Conservation (phyloP, 1,284 basidiomycete genomes). For the Pyrrhoderma lamaoense region DNA sequence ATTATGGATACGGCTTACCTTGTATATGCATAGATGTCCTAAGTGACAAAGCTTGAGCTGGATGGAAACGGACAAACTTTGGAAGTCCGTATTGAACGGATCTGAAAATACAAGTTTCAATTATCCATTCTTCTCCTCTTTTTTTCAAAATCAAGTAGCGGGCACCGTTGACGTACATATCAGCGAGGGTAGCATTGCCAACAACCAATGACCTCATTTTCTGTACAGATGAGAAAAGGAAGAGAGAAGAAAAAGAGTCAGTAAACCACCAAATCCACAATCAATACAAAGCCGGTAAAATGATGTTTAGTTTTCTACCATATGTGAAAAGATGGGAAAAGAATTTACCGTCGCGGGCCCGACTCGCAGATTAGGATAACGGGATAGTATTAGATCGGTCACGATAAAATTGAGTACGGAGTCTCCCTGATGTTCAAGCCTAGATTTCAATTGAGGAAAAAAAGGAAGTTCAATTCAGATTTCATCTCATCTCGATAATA, state of each 20-base stretch:
- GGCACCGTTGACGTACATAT: slow-evolving; percentile 51
- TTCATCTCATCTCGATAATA: too few species aligned
- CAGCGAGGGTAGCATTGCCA: slow-evolving; percentile 62
- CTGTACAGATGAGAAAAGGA: slow-evolving; percentile 28
- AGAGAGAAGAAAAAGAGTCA: background rate
- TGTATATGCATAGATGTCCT: slow-evolving; percentile 59
- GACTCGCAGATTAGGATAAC: slow-evolving; percentile 62
- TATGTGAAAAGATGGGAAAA: too few species aligned
- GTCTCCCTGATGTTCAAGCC: slow-evolving; percentile 69
- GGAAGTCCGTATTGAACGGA: slow-evolving; percentile 58
- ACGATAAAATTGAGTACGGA: slow-evolving; percentile 59
- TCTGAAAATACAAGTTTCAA: slow-evolving; percentile 28
- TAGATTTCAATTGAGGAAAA: too few species aligned
- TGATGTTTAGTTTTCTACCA: too few species aligned
- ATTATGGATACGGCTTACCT: slow-evolving; percentile 35
- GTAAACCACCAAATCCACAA: too few species aligned
- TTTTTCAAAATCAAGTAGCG: too few species aligned
- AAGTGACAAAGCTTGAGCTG: slow-evolving; percentile 61
- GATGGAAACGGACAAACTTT: slow-evolving; percentile 51
- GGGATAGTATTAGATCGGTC: slow-evolving; percentile 51
- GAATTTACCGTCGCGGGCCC: slow-evolving; percentile 62
- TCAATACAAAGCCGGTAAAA: background rate
- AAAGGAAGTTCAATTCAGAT: too few species aligned
- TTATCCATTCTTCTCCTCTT: background rate
- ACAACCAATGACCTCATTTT: slow-evolving; percentile 69